Evolutionary conservation across 2,329 filamentous ascomycete species (phyloP), one percentile per base, ranked within the genome.

Genomic region (Periconia digitata): DNA sequence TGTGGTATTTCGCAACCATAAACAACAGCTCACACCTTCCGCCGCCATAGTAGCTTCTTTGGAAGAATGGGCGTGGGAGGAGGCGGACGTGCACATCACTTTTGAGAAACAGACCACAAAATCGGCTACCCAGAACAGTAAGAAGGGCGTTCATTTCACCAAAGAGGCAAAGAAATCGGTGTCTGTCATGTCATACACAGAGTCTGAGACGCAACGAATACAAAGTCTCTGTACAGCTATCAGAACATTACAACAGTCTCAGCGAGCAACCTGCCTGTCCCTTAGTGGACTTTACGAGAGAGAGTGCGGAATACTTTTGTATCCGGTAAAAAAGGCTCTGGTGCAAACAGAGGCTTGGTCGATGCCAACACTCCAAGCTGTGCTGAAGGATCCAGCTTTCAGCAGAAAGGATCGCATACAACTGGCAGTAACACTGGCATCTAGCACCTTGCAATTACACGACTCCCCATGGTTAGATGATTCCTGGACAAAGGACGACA

Each of bases 391-490:
- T 39, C 4, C 48, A 6, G 22, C 47, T 4, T 61, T 63, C 22
- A 44, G 54, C 8, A 48, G 50, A 1, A 53, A 44, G 4, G 53
- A 58, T 12, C 51, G 57, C 8, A 34, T 64, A 2, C 50, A 49
- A 5, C 24, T 64, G 6, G 56, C 57, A 3, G 54, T 64, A 13
- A 58, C 51, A 1, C 47, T 66, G 1, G 53, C 59, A 0, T 60
- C 56, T 0, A 59, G 54, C 24, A 56, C 64, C 4, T 24, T 64
- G 2, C 59, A 64, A 16, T 48, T 64, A 1, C 51, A 63, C 20
- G 48, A 62, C 27, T 66, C 62, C 2, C 51, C 56, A 1, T 66
- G 61, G 59, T 54, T 66, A 2, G 43, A 50, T 1, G 50, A 59
- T 6, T 43, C 50, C n/a, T 67, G 58, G 60, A 47, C 53, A 2